Evolutionary conservation across 2,329 filamentous ascomycete genomes (phyloP), one percentile per base, ranked within the genome.

Genomic region (Magnaporthiopsis incrustans): DNA sequence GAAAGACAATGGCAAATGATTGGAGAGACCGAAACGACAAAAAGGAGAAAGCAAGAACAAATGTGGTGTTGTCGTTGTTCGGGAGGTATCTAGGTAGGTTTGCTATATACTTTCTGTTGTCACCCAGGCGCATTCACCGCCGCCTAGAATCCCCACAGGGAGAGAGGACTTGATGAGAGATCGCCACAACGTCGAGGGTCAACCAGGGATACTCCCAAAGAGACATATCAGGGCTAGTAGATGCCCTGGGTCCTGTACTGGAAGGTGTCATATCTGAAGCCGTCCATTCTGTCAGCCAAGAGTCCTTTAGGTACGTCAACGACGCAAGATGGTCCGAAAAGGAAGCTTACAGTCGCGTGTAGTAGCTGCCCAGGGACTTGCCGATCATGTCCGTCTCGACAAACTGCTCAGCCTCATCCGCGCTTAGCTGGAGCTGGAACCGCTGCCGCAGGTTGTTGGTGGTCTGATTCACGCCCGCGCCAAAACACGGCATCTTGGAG

Each of bases 231-330:
- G n/a, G 26, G 33, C 59, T 60, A 94, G 76, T 94, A 94, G 76
- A 94, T 94, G 69, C 90, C 91, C 77, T 94, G 90, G 50, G 91
- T 93, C 72, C 91, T 86, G 77, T 94, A 94, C 79, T 94, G 90
- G 79, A 92, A 94, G 67, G 89, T 91, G 76, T 92, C 89, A 72
- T 92, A 92, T 76, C 89, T 91, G 57, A 35, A 64, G 35, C 57
- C 66, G 58, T 27, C 66, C 38, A 35, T 12, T 8, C 2, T 66
- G 58, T 70, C 61, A 70, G 67, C 44, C 30, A 30, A 11, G 18
- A 7, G 7, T n/a, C 12, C 11, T 59, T 32, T 22, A 15, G 50
- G 12, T 50, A 59, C 27, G 33, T 7, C 59, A 22, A 22, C 35
- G 14, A 33, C 14, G 10, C 14, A n/a, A 26, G 22, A 8, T 0